These are phyloP conservation scores for Xylaria cubensis DNA, from an alignment of 495 filamentous ascomycete genomes.

Conservation along the genomic window DNA sequence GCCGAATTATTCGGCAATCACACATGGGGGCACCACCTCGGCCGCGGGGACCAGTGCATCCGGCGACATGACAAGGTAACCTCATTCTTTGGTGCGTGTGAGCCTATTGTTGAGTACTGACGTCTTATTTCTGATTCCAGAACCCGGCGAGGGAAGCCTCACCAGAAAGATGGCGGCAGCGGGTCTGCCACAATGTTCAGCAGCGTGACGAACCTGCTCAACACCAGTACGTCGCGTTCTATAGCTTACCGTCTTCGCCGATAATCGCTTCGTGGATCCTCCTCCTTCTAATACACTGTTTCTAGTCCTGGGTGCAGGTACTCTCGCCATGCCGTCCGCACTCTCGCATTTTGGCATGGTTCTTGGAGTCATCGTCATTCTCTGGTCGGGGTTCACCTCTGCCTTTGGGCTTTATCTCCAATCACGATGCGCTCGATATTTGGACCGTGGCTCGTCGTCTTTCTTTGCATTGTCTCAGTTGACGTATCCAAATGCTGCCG, in stretches of 20 bases:
- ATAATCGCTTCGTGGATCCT: not conserved
- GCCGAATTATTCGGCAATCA: conserved; percentile 52
- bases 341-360: conserved; percentile 90
- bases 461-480: conserved; percentile 96
- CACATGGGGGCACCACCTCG: conserved; percentile 41
- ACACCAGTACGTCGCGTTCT: conserved; percentile 78
- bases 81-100: not conserved
- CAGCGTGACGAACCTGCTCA: conserved; percentile 92
- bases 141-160: conserved; percentile 44
- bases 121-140: conserved; percentile 26
- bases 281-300: not conserved
- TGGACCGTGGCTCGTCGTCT: conserved; percentile 76
- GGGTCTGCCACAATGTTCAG: conserved; percentile 89
- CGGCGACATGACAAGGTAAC: conserved; percentile 51
- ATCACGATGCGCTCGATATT: conserved; percentile 86
- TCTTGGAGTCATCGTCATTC: conserved; percentile 79
- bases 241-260: not conserved
- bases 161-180: conserved; percentile 46
- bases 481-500: conserved; percentile 94
- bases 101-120: conserved; percentile 16
- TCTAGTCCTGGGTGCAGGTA: conserved; percentile 88
- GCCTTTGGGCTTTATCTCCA: conserved; percentile 96
- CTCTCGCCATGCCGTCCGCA: conserved; percentile 92
- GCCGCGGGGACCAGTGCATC: conserved; percentile 34
- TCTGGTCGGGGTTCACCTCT: conserved; percentile 88